Evolutionary conservation across 2,329 filamentous ascomycete genomes (phyloP).

Genomic region (Rutstroemia sydowiana): DNA sequence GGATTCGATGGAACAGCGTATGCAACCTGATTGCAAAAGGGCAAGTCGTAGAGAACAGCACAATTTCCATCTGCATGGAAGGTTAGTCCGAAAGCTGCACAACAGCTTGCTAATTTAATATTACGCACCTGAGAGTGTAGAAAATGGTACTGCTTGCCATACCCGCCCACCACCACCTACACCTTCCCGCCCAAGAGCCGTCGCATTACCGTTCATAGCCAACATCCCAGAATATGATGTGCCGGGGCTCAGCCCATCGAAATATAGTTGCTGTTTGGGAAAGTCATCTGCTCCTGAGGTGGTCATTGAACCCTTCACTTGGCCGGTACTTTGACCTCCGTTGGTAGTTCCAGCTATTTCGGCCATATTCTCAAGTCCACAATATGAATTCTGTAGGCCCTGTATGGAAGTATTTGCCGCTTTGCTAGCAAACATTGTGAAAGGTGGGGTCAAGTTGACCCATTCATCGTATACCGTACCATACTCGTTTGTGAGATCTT

Average conservation of each 20-base stretch:
- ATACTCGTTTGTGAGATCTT: constrained; percentile 55
- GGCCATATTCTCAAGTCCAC: constrained; percentile 63
- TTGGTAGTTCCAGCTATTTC: constrained; percentile 52
- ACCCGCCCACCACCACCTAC: constrained; percentile 70
- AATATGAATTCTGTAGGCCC: constrained; percentile 74
- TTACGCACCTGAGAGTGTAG: constrained; percentile 64
- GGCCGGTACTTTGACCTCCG: constrained; percentile 36
- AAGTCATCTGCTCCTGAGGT: constrained; percentile 56
- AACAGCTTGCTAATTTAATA: too few species aligned
- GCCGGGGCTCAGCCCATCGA: constrained; percentile 65
- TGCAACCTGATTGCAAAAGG: constrained; percentile 80
- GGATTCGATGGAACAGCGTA: constrained; percentile 86
- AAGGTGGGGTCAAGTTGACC: constrained; percentile 55
- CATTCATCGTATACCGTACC: constrained; percentile 44
- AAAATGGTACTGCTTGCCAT: constrained; percentile 64
- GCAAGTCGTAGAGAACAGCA: constrained; percentile 76
- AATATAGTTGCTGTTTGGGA: constrained; percentile 83
- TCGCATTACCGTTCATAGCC: constrained; percentile 52
- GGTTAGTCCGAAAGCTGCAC: too few species aligned
- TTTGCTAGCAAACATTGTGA: constrained; percentile 70
- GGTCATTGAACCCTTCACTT: constrained; percentile 57
- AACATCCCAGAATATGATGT: constrained; percentile 68
- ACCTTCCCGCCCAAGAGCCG: constrained; percentile 43
- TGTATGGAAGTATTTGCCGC: constrained; percentile 49
- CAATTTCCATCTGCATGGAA: constrained; percentile 62